Percentiles rank a stretch among this genome's conserved stretches.
Conservation (phyloP, 768 basidiomycete genomes). For the Hygrocybe coccinea region DNA sequence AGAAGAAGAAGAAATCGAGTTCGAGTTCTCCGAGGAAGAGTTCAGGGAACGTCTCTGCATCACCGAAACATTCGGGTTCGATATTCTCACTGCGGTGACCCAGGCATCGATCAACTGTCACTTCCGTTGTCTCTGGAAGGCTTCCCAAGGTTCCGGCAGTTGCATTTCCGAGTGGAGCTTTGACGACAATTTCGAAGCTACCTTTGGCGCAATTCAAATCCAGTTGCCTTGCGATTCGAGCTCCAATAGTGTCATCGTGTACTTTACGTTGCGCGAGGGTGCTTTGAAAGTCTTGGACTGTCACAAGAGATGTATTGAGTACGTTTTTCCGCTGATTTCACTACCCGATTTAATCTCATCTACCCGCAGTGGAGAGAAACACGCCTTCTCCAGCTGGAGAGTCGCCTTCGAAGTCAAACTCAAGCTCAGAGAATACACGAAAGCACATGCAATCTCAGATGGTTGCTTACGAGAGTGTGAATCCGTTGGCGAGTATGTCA, state of each 20-base stretch:
- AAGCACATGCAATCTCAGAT: constrained; percentile 2
- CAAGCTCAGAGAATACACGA: constrained; percentile 1
- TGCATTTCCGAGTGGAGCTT: constrained; percentile 8
- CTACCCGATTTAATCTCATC: background rate
- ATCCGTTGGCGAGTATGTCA: constrained; percentile 3
- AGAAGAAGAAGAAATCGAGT: background rate
- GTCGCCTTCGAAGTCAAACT: constrained; percentile 14
- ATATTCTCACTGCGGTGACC: constrained; percentile 5
- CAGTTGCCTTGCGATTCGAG: constrained; percentile 5
- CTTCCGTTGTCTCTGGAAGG: constrained; percentile 7
- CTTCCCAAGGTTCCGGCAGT: background rate
- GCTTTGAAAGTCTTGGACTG: constrained; percentile 7
- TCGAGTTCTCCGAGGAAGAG: constrained; percentile 4
- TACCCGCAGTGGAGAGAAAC: background rate
- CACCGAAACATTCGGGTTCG: constrained; percentile 6
- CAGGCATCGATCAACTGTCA: constrained; percentile 7
- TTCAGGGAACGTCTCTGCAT: constrained; percentile 7
- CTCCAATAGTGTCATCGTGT: constrained; percentile 10
- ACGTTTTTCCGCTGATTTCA: background rate
- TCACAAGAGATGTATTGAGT: background rate
- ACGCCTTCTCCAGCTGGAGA: constrained; percentile 12
- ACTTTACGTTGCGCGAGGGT: constrained; percentile 11
- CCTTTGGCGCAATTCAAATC: constrained; percentile 12
- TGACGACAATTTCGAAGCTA: constrained; percentile 11
- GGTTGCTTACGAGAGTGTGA: constrained; percentile 7